Evolutionary conservation across 768 basidiomycete species (phyloP), one percentile per base, ranked within the genome.

Genomic region (Sarcodon aspratus): DNA sequence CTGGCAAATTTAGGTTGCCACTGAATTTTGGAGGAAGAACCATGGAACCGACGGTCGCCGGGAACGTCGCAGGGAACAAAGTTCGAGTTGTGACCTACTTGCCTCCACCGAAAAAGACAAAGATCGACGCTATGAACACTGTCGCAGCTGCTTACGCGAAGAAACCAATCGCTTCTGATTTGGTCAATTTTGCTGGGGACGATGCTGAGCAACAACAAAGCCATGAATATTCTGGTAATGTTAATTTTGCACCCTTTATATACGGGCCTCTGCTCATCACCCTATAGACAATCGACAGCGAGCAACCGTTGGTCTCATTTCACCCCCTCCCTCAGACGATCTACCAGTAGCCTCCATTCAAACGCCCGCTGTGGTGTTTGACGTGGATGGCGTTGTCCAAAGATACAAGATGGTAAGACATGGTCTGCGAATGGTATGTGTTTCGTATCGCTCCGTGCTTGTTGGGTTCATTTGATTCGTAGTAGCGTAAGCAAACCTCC

Each of bases 401-500:
- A 46, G 54, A 32, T 57, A 55, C 13, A 37, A 44, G 5, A 13
- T 6, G 18, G 49, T 54, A 2, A 45, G 52, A 1, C 45, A 37
- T 10, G 49, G 51, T 6, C 40, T 54, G 13, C 50, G 45, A 1
- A 47, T 52, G 51, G 57, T 58, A 33, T 47, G 54, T 48, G 43
- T 12, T 15, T 17, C 3, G 21, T 27, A 27, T 49, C 10, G 40
- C 38, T 37, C 9, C 17, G 17, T 9, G 40, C 40, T 6, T 38
- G 50, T 49, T 32, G 15, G 15, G 13, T 13, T 13, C 48, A 11
- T 31, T 18, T 48, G 37, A 8, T 33, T 38, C 33, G 34, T 36
- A 65, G 64, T 66, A 65, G 65, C 62, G 62, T 38, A 64, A 61
- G 47, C 52, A 48, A 44, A 43, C 54, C 10, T 53, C 52, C n/a